Evolutionary conservation across 2,329 filamentous ascomycete genomes (phyloP), one percentile per base, ranked within the genome.

Genomic region (Zymoseptoria ardabiliae): DNA sequence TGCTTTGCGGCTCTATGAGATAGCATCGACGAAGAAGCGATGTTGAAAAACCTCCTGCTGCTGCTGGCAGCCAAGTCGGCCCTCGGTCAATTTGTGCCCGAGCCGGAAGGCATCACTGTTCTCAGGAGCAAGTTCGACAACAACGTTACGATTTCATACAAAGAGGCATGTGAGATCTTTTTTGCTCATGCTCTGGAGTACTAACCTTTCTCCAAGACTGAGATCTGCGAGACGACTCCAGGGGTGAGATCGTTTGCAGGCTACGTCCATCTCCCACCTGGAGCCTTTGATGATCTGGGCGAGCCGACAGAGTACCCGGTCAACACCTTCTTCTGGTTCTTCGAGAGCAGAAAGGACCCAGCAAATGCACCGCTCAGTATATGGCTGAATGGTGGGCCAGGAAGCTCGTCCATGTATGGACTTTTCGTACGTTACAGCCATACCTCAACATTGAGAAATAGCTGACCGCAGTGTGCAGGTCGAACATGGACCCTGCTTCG

Each of bases 361-460:
- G 66, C 69, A 5, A 79, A 79, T 67, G 82, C 82, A 0, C 83
- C 83, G 1, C 71, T 85, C 0, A 75, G 79, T 0, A 79, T 85
- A 48, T 86, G 82, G 78, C 76, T 85, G 69, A 82, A 83, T 56
- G 82, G 83, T 23, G 83, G 83, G 0, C 83, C 83, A 0, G 83
- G 82, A 13, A 75, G 75, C 30, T 79, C 77, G 11, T 82, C 78
- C 7, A 71, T 82, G 67, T 73, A 80, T 51, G 79, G 78, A 8
- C 65, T 78, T n/a, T 69, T 78, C 58, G 71, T 70, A 57, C 81
- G 81, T 65, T 80, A 80, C 3, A 19, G 51, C 20, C 21, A n/a
- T 4, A 45, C 3, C 4, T 45, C 51, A 28, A 25, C 1, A 0
- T 8, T 1, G 50, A 23, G 4, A 21, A 20, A 17, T 3, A 21